Conservation (phyloP, 305 asterid species). For the Nicotiana rustica region DNA sequence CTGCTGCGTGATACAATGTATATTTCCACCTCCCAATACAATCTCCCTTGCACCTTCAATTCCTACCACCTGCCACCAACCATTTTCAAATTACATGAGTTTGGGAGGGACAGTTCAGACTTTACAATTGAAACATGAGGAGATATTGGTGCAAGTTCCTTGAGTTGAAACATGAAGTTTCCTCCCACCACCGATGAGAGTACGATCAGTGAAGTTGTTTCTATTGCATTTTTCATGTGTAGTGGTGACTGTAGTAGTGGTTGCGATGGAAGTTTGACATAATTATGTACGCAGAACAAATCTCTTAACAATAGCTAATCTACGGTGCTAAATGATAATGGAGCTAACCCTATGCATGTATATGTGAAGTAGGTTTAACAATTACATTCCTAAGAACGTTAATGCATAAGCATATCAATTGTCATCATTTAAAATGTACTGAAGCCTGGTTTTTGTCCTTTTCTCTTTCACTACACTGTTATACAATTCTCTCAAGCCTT, state of each 20-base stretch:
- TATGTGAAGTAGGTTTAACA: background rate
- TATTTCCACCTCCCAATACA: constrained; percentile 90
- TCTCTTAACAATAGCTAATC: background rate
- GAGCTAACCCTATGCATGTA: background rate
- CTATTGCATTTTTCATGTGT: background rate
- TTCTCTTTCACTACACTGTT: background rate
- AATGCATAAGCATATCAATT: background rate
- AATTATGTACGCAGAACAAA: background rate
- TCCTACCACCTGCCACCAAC: constrained; percentile 66
- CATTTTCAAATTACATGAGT: constrained; percentile 33
- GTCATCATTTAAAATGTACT: background rate
- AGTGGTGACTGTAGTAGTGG: background rate
- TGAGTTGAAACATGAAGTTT: constrained; percentile 17
- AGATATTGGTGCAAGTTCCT: constrained; percentile 22
- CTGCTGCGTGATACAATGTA: constrained; percentile 95
- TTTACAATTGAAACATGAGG: background rate
- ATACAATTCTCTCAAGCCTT: too few relatives aligned
- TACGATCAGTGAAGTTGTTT: constrained; percentile 2
- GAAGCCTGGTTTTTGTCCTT: background rate
- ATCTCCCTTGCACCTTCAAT: constrained; percentile 87
- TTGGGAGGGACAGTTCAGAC: background rate
- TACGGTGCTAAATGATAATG: background rate
- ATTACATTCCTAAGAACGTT: background rate
- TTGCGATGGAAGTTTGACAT: background rate
- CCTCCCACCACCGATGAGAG: background rate